A percentile compares a stretch with the other conserved stretches of the same genome.
phyloP scores from a whole-genome alignment of 805 yeast species.

The Ogataea nakhonphanomensis region DNA sequence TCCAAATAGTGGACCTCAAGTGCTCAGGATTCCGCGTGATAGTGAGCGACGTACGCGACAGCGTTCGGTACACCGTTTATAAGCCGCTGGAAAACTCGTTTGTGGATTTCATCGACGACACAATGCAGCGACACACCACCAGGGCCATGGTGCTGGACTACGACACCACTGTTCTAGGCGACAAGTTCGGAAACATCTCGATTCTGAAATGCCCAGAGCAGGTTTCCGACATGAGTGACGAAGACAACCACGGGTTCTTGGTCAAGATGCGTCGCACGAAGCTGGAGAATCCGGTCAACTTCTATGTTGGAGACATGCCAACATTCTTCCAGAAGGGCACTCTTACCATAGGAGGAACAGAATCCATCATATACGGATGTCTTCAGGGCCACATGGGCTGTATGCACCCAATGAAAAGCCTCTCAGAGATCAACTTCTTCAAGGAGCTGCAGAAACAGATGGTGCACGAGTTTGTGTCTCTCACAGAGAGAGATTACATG shows the following conservation, averaged over 20 bases:
- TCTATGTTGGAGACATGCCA: conserved; percentile 66
- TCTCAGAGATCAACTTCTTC: conserved; percentile 60
- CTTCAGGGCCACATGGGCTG: conserved; percentile 80
- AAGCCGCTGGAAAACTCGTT: conserved; percentile 49
- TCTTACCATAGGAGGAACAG: conserved; percentile 60
- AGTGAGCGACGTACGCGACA: conserved; percentile 68
- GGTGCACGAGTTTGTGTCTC: conserved; percentile 34
- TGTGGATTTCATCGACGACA: conserved; percentile 67
- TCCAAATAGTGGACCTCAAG: conserved; percentile 51
- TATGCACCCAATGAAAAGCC: conserved; percentile 61
- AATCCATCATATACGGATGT: conserved; percentile 67
- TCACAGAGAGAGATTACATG: conserved; percentile 66
- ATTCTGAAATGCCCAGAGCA: conserved; percentile 58
- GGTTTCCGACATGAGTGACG: conserved; percentile 46
- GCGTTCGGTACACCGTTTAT: conserved; percentile 56
- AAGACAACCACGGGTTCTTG: conserved; percentile 44
- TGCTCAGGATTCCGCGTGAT: conserved; percentile 58
- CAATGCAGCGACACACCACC: conserved; percentile 63
- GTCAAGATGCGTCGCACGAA: conserved; percentile 41
- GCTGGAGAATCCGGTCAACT: conserved; percentile 51
- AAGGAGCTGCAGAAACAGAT: conserved; percentile 49
- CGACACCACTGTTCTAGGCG: conserved; percentile 79
- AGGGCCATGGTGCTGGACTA: conserved; percentile 60
- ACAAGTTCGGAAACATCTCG: conserved; percentile 79
- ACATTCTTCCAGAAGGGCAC: conserved; percentile 55